Conservation (phyloP, 192 early-diverging fungal species). For the Phycomyces nitens region DNA sequence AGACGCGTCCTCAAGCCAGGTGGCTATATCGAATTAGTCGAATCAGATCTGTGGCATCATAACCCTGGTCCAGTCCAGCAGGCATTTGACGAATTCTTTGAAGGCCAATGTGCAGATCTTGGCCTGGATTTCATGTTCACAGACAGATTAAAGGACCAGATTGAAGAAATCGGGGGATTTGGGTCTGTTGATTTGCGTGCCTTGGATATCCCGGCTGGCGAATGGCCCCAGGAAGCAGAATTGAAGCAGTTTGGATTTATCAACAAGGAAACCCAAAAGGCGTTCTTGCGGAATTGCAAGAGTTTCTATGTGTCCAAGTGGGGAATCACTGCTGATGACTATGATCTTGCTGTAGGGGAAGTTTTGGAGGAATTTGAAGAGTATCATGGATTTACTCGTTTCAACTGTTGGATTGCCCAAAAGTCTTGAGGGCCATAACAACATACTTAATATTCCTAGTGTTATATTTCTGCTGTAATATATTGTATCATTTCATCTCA, state of each 20-base stretch:
- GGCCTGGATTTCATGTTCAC: conserved; percentile 22
- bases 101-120: conserved; percentile 17
- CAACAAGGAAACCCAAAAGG: conserved; percentile 33
- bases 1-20: conserved; percentile 32
- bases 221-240: conserved; percentile 35
- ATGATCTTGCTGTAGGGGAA: conserved; percentile 29
- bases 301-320: conserved; percentile 21
- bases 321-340: conserved; percentile 32
- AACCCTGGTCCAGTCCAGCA: conserved; percentile 35
- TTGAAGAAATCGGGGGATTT: conserved; percentile 13
- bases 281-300: conserved; percentile 25
- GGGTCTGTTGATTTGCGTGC: conserved; percentile 3
- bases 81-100: conserved; percentile 27
- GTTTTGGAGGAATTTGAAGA: conserved; percentile 33
- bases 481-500: too few species aligned
- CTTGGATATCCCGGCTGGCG: conserved; percentile 34
- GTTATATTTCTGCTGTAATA: too few species aligned
- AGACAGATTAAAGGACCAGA: conserved; percentile 4
- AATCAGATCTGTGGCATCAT: conserved; percentile 29
- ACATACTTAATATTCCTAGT: too few species aligned
- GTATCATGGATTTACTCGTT: conserved; percentile 28
- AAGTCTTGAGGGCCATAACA: too few species aligned
- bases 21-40: conserved; percentile 35
- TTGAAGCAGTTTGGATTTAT: conserved; percentile 37
- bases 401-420: conserved; percentile 32